Evolutionary conservation across 2,329 filamentous ascomycete species (phyloP).

Genomic region (Lecanicillium sp.): DNA sequence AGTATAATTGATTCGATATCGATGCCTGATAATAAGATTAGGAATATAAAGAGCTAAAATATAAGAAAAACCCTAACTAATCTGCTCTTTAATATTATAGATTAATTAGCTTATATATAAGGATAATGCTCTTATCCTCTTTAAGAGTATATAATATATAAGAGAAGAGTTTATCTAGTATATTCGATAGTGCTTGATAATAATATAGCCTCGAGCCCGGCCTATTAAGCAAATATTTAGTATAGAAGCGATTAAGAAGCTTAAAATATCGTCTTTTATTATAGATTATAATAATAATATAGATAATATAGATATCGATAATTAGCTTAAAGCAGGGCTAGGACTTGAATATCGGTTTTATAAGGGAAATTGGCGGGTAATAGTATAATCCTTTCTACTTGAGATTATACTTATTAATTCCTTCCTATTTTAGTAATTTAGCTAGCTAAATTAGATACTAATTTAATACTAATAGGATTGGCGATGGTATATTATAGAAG

Average conservation of each 20-base stretch:
- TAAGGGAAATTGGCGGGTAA: constrained; percentile 7
- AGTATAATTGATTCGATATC: neutral
- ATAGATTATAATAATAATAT: constrained; percentile 10
- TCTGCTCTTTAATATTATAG: constrained; percentile 1
- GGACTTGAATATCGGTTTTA: constrained; percentile 7
- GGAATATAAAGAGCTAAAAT: constrained; percentile 1
- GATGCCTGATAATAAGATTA: constrained; percentile 1
- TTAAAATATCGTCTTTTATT: constrained; percentile 4
- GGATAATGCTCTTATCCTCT: constrained; percentile 11
- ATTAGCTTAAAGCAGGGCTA: constrained; percentile 7
- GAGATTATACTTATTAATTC: constrained; percentile 8
- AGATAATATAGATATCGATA: constrained; percentile 9
- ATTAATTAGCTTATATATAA: constrained; percentile 11
- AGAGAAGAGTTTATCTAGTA: no score
- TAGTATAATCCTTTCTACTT: constrained; percentile 11
- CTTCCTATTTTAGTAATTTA: constrained; percentile 7
- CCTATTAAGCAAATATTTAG: constrained; percentile 10
- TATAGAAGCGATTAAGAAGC: constrained; percentile 4
- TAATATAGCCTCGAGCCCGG: neutral
- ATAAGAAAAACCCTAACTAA: constrained; percentile 3
- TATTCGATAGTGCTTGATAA: neutral
- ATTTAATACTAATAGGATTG: constrained; percentile 1
- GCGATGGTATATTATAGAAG: constrained; percentile 3
- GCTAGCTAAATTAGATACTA: neutral
- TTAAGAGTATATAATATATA: constrained; percentile 6